These are phyloP conservation scores for Puccinia triticina DNA, from an alignment of 1,284 basidiomycete genomes.

Conservation along the genomic window DNA sequence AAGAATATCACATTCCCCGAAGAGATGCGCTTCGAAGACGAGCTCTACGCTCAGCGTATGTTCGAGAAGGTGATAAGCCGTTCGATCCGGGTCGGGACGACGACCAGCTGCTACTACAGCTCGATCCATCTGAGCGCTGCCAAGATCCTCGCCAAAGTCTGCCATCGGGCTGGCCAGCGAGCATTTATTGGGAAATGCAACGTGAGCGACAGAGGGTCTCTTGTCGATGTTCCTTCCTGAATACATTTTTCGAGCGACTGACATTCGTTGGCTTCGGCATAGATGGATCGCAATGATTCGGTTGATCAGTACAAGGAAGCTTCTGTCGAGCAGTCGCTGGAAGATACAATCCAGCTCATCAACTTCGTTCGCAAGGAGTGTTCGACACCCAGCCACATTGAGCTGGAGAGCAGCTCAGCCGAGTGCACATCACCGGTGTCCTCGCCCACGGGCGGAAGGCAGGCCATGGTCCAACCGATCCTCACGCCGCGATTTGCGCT, in stretches of 20 bases:
- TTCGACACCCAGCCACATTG: slow-evolving; percentile 3
- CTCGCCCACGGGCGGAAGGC: background rate
- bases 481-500: slow-evolving; percentile 95
- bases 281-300: slow-evolving; percentile 29
- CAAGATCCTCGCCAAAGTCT: slow-evolving; percentile 76
- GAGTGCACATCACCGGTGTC: background rate
- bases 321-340: slow-evolving; percentile 31
- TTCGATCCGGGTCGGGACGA: slow-evolving; percentile 78
- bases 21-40: slow-evolving; percentile 57
- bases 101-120: slow-evolving; percentile 89
- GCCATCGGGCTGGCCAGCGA: slow-evolving; percentile 75
- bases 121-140: slow-evolving; percentile 80
- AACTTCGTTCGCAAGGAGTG: slow-evolving; percentile 26
- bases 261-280: slow-evolving; percentile 54
- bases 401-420: background rate
- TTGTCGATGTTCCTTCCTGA: too few relatives aligned
- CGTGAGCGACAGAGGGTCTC: slow-evolving; percentile 72
- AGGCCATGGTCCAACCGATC: slow-evolving; percentile 76
- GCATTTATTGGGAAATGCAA: slow-evolving; percentile 90
- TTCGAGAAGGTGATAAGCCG: slow-evolving; percentile 77
- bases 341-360: slow-evolving; percentile 31
- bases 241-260: slow-evolving; percentile 63
- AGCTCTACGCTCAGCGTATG: slow-evolving; percentile 65
- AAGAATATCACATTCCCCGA: slow-evolving; percentile 59
- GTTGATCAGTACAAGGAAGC: slow-evolving; percentile 33